Evolutionary conservation across 805 yeast species (phyloP).

Genomic region (Priceomyces fermenticarens): DNA sequence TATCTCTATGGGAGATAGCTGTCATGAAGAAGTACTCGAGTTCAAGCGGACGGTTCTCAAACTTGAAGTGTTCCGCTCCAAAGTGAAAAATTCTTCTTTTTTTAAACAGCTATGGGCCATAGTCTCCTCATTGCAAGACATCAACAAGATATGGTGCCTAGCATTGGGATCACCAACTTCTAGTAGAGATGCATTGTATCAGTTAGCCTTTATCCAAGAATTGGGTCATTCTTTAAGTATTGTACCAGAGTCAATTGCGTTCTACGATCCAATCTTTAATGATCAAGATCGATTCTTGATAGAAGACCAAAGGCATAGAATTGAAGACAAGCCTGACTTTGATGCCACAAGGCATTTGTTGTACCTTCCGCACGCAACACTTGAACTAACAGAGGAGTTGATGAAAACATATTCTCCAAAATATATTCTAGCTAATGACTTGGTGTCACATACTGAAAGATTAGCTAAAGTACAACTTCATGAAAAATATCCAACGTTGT

Average conservation of each 20-base stretch:
- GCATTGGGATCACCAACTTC: slow-evolving; percentile 69
- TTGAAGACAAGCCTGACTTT: slow-evolving; percentile 14
- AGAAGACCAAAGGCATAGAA: slow-evolving; percentile 9
- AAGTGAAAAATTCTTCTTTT: too few relatives aligned
- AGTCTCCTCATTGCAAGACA: not conserved
- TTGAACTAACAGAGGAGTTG: slow-evolving; percentile 46
- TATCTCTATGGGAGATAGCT: too few relatives aligned
- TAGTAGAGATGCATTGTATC: slow-evolving; percentile 60
- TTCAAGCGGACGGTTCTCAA: too few relatives aligned
- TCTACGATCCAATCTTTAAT: slow-evolving; percentile 66
- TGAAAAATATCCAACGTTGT: slow-evolving; percentile 41
- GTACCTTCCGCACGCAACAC: slow-evolving; percentile 77
- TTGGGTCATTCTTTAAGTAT: slow-evolving; percentile 25
- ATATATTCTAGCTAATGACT: slow-evolving; percentile 50
- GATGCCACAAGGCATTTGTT: slow-evolving; percentile 33
- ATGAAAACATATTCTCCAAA: slow-evolving; percentile 30
- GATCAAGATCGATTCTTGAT: slow-evolving; percentile 39
- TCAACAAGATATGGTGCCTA: slow-evolving; percentile 52
- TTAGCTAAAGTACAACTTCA: slow-evolving; percentile 40
- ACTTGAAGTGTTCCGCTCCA: too few relatives aligned
- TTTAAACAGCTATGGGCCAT: slow-evolving; percentile 1
- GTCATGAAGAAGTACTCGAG: too few relatives aligned
- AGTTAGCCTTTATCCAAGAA: slow-evolving; percentile 55
- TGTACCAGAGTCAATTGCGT: slow-evolving; percentile 28
- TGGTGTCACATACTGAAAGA: slow-evolving; percentile 53